A percentile compares a stretch with the other conserved stretches of the same genome.
Evolutionary conservation across 179 eudicot species (phyloP).

Genomic region (Beta corolliflora): DNA sequence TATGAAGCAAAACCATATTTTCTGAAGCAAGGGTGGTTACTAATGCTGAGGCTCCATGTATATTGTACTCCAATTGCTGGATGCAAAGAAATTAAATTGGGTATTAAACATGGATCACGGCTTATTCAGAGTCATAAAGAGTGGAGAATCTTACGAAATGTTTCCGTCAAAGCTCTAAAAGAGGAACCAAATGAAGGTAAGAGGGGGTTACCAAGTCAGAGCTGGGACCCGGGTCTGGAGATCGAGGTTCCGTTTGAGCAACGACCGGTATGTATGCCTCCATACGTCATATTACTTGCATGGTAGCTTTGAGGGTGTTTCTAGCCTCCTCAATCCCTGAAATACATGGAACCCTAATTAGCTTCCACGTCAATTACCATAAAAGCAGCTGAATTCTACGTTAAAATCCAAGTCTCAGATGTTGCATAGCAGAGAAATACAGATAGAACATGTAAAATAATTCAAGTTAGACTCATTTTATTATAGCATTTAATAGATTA

Average conservation of each 20-base stretch:
- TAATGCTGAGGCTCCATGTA: slow-evolving; percentile 38
- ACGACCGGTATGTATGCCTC: slow-evolving; percentile 67
- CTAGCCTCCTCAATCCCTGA: background rate
- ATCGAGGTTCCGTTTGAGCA: slow-evolving; percentile 92
- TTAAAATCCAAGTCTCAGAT: background rate
- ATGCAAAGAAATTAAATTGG: slow-evolving; percentile 38
- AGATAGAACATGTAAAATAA: background rate
- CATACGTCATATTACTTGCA: background rate
- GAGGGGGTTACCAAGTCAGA: slow-evolving; percentile 65
- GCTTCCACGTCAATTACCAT: background rate
- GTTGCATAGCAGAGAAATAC: background rate
- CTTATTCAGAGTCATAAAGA: slow-evolving; percentile 32
- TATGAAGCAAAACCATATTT: background rate
- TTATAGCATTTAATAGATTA: background rate
- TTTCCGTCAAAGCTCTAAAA: slow-evolving; percentile 55
- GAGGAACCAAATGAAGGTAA: slow-evolving; percentile 70
- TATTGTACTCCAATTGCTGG: slow-evolving; percentile 53
- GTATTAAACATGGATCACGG: slow-evolving; percentile 46
- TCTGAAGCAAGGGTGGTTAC: slow-evolving; percentile 30
- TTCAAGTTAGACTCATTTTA: background rate
- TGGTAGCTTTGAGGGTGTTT: background rate
- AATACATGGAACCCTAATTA: background rate
- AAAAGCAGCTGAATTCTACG: background rate
- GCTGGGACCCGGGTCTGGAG: slow-evolving; percentile 95
- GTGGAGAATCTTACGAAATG: slow-evolving; percentile 28